phyloP scores from a whole-genome alignment of 345 rosid genomes.

The Atalantia buxifolia region DNA sequence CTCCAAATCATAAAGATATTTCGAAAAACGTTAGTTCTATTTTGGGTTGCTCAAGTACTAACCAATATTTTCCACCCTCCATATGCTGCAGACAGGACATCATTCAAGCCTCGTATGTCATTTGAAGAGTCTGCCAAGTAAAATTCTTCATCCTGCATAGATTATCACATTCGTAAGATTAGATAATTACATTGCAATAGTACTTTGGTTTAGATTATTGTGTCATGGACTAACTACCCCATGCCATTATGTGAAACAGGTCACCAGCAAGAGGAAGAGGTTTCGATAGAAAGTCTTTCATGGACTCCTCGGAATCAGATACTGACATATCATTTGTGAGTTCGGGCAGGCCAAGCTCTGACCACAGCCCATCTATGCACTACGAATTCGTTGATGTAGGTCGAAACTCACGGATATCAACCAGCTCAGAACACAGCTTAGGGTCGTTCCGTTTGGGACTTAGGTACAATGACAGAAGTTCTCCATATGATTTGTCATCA shows the following conservation, averaged over 20 bases:
- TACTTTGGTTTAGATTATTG: background rate
- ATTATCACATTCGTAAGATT: background rate
- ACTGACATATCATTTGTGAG: conserved; percentile 80
- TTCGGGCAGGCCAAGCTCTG: conserved; percentile 78
- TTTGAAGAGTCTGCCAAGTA: conserved; percentile 56
- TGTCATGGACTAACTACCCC: conserved; percentile 2
- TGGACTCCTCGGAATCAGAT: conserved; percentile 54
- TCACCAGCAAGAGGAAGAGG: conserved; percentile 45
- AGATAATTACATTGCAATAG: background rate
- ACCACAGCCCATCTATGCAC: conserved; percentile 36
- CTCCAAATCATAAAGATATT: background rate
- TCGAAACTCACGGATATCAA: conserved; percentile 43
- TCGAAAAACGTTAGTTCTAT: background rate
- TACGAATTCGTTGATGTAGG: conserved; percentile 49
- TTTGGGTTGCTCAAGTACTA: background rate
- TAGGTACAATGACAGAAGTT: conserved; percentile 40
- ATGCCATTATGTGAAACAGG: conserved; percentile 34
- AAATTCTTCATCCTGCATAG: background rate
- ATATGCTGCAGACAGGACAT: conserved; percentile 39
- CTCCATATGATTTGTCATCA: conserved; percentile 47
- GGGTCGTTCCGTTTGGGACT: conserved; percentile 52
- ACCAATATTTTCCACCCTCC: background rate
- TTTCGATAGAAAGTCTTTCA: conserved; percentile 25
- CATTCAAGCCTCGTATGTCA: conserved; percentile 40
- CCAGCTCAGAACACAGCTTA: conserved; percentile 54